phyloP scores from a whole-genome alignment of 352 stramenopile genomes.

The Globisporangium acanthophoron region DNA sequence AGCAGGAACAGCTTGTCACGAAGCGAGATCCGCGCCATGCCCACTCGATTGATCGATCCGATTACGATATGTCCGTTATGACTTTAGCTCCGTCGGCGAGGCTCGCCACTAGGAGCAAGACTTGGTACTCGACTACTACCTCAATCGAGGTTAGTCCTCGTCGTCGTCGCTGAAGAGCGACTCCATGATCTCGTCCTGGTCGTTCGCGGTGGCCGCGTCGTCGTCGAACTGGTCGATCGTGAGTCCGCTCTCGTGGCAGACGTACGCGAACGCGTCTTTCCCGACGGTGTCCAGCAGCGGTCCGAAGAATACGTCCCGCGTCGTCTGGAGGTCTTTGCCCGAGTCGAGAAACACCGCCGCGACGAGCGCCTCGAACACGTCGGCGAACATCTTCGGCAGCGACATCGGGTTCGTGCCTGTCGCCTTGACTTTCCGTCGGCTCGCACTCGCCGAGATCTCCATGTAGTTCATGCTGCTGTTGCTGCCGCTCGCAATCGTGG shows the following conservation, averaged over 20 bases:
- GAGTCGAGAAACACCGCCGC: conserved; percentile 85
- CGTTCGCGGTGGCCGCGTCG: conserved; percentile 10
- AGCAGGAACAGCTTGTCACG: conserved; percentile 13
- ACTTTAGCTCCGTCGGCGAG: no score
- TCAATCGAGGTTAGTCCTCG: background rate
- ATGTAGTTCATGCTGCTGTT: background rate
- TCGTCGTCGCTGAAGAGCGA: conserved; percentile 18
- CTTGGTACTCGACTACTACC: background rate
- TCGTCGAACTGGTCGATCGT: conserved; percentile 18
- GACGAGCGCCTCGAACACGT: conserved; percentile 86
- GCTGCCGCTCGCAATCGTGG: background rate
- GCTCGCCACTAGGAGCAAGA: no score
- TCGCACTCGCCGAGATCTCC: conserved; percentile 3
- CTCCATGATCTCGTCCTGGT: conserved; percentile 19
- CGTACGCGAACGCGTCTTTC: conserved; percentile 62
- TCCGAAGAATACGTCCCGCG: conserved; percentile 81
- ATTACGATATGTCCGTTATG: no score
- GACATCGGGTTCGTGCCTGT: conserved; percentile 29
- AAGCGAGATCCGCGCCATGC: conserved; percentile 6
- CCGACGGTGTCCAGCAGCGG: conserved; percentile 68
- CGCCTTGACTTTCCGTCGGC: conserved; percentile 9
- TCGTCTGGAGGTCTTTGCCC: conserved; percentile 51
- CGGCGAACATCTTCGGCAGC: conserved; percentile 82
- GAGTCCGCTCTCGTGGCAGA: conserved; percentile 69
- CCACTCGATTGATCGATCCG: no score